phyloP scores from a whole-genome alignment of 352 stramenopile species.

The Globisporangium iwayamae region DNA sequence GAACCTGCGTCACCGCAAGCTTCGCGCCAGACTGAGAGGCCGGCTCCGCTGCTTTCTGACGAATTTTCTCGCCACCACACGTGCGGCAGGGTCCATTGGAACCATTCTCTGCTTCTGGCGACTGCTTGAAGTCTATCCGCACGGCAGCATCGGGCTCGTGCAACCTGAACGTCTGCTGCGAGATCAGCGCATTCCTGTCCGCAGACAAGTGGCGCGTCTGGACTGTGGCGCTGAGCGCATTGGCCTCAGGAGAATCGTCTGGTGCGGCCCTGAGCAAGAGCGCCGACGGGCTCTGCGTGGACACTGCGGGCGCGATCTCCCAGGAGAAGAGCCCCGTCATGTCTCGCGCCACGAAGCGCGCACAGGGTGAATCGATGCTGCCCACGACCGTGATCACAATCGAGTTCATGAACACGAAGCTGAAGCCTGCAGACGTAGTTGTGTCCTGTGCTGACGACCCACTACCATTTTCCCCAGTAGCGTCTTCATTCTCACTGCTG shows the following conservation, averaged over 20 bases:
- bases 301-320: constrained; percentile 60
- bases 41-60: constrained; percentile 7
- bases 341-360: constrained; percentile 73
- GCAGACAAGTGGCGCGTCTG: constrained; percentile 1
- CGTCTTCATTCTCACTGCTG: constrained; percentile 36
- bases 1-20: constrained; percentile 52
- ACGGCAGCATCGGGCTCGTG: constrained; percentile 46
- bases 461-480: constrained; percentile 19
- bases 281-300: background rate
- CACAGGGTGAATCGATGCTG: constrained; percentile 71
- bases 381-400: constrained; percentile 84
- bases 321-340: constrained; percentile 86
- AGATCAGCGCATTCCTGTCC: constrained; percentile 3
- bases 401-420: constrained; percentile 88
- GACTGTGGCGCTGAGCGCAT: background rate
- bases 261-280: background rate
- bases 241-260: background rate
- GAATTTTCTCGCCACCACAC: constrained; percentile 58
- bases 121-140: constrained; percentile 55
- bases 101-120: constrained; percentile 28
- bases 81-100: constrained; percentile 31
- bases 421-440: constrained; percentile 38
- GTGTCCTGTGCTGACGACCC: constrained; percentile 16
- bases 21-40: constrained; percentile 13
- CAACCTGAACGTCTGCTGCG: constrained; percentile 30